Evolutionary conservation across 116 monocot genomes (phyloP).

Genomic region (Papilionanthe hybrid): DNA sequence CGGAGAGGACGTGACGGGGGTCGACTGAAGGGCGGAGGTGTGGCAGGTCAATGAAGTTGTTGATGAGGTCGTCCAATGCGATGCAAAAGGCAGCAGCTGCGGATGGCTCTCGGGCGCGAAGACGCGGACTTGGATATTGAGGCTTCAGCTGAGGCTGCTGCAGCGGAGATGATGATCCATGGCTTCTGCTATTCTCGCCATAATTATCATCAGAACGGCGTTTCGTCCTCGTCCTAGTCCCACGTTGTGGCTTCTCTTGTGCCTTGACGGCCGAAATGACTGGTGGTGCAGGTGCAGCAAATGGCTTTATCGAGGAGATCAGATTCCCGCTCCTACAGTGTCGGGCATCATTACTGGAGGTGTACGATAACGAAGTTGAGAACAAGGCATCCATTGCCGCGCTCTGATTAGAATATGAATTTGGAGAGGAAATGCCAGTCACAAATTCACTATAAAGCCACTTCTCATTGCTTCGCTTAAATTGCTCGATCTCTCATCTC

Average conservation of each 20-base stretch:
- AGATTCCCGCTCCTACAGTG: neutral
- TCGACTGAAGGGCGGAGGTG: slow-evolving; percentile 63
- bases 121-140: neutral
- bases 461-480: no score
- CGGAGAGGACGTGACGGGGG: slow-evolving; percentile 45
- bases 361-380: neutral
- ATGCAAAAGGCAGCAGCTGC: slow-evolving; percentile 44
- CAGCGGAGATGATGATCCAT: neutral
- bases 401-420: no score
- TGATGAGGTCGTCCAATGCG: slow-evolving; percentile 63
- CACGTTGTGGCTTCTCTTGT: slow-evolving; percentile 1
- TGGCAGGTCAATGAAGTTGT: slow-evolving; percentile 63
- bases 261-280: neutral
- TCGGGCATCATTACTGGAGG: neutral
- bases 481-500: no score
- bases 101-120: neutral
- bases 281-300: neutral
- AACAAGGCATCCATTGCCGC: neutral
- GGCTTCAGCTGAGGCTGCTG: neutral
- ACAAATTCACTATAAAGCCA: no score
- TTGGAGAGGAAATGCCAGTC: no score
- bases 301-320: neutral
- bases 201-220: neutral
- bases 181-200: neutral
- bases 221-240: neutral